Evolutionary conservation across 768 basidiomycete genomes (phyloP).

Genomic region (Lactarius sp.): DNA sequence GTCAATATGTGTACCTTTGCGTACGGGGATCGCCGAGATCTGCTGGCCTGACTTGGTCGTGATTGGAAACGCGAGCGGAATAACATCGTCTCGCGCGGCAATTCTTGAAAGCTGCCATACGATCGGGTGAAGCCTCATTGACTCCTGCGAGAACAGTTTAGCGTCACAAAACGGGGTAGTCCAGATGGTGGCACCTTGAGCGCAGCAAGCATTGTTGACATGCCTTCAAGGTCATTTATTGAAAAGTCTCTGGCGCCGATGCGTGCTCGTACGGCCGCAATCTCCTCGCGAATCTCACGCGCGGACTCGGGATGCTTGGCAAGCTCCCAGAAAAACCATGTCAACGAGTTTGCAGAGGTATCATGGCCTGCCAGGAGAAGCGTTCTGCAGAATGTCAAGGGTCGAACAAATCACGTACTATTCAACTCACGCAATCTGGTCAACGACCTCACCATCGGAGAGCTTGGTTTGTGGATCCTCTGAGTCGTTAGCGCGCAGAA

Average conservation of each 20-base stretch:
- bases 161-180: background rate
- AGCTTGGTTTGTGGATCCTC: conserved; percentile 31
- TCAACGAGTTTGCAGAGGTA: conserved; percentile 32
- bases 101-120: conserved; percentile 29
- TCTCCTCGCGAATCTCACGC: conserved; percentile 31
- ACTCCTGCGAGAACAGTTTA: conserved; percentile 23
- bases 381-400: background rate
- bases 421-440: conserved; percentile 32
- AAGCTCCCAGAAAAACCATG: conserved; percentile 33
- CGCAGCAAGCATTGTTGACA: conserved; percentile 33
- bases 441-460: conserved; percentile 33
- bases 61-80: conserved; percentile 34
- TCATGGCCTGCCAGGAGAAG: conserved; percentile 30
- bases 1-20: conserved; percentile 28
- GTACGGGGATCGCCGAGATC: conserved; percentile 30
- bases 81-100: conserved; percentile 32
- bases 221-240: conserved; percentile 33
- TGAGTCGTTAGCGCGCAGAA: conserved; percentile 34
- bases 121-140: conserved; percentile 34
- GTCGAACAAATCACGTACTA: background rate
- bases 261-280: conserved; percentile 26
- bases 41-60: conserved; percentile 28
- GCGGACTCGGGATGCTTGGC: conserved; percentile 30
- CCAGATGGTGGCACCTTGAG: conserved; percentile 30
- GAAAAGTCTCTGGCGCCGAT: conserved; percentile 31